A percentile compares a stretch with the other conserved stretches of the same genome.
Evolutionary conservation across 192 early-diverging fungal genomes (phyloP).

Genomic region (Funneliformis geosporum): DNA sequence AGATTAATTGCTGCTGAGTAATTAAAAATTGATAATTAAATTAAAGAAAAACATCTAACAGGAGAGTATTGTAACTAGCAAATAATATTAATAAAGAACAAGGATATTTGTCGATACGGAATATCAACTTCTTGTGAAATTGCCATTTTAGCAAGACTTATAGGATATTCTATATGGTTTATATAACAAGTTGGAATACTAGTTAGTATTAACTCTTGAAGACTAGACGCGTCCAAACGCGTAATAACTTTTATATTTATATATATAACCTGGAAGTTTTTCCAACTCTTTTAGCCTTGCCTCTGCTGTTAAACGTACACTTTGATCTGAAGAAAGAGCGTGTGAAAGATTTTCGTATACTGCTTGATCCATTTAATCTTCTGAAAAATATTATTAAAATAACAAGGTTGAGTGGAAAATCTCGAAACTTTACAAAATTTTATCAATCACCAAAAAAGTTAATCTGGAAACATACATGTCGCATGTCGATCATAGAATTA

Average conservation of each 20-base stretch:
- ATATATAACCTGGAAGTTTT: conserved; percentile 56
- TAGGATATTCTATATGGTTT: conserved; percentile 59
- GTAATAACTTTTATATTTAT: neutral
- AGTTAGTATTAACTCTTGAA: neutral
- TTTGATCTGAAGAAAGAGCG: conserved; percentile 66
- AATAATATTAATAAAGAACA: conserved; percentile 30
- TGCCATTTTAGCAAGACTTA: conserved; percentile 67
- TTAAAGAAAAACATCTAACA: conserved; percentile 32
- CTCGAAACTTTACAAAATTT: too few species aligned
- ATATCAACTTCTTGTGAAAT: conserved; percentile 60
- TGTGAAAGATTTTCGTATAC: conserved; percentile 72
- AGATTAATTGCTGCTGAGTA: conserved; percentile 70
- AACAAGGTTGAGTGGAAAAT: too few species aligned
- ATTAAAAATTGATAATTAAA: conserved; percentile 17
- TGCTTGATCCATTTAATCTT: conserved; percentile 64
- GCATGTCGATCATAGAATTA: too few species aligned
- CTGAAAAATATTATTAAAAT: neutral
- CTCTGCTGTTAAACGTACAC: conserved; percentile 69
- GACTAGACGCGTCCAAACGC: neutral
- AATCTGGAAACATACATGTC: too few species aligned
- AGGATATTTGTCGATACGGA: conserved; percentile 69
- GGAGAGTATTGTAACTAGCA: neutral
- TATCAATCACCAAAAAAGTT: too few species aligned
- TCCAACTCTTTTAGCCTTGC: conserved; percentile 66
- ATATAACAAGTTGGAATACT: neutral